These are phyloP conservation scores for Gnetum montanum DNA, from an alignment of 75 land plant species.

Conservation along the genomic window DNA sequence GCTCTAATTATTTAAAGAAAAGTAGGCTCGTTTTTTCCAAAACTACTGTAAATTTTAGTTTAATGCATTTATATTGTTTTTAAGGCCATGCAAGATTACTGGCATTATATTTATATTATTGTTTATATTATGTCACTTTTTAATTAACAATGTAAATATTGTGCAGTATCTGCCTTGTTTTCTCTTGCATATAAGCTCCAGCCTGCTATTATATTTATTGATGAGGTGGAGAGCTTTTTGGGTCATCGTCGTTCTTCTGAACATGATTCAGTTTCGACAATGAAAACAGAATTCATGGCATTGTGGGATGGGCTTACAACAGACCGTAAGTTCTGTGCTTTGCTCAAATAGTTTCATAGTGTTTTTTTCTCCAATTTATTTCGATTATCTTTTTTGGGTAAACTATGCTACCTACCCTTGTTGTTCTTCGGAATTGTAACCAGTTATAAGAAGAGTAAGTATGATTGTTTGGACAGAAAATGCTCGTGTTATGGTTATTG, in stretches of 20 bases:
- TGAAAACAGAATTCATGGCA: constrained; percentile 99
- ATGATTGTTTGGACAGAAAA: constrained; percentile 32
- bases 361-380: too few relatives aligned
- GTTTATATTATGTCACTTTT: too few relatives aligned
- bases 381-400: too few relatives aligned
- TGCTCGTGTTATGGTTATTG: constrained; percentile 96
- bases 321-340: constrained; percentile 76
- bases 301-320: constrained; percentile 99
- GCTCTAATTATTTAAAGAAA: too few relatives aligned
- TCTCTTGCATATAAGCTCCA: constrained; percentile 90
- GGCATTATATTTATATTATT: too few relatives aligned
- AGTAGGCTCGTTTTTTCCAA: too few relatives aligned
- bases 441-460: neutral
- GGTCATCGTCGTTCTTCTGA: constrained; percentile 84
- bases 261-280: constrained; percentile 79
- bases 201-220: constrained; percentile 95
- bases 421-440: neutral
- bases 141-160: too few relatives aligned
- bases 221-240: constrained; percentile 97
- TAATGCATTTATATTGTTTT: too few relatives aligned
- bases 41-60: too few relatives aligned
- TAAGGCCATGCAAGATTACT: too few relatives aligned
- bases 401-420: too few relatives aligned
- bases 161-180: constrained; percentile 93
- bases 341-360: neutral